Evolutionary conservation across 768 basidiomycete species (phyloP).

Genomic region (Leccinum longicurvipes): DNA sequence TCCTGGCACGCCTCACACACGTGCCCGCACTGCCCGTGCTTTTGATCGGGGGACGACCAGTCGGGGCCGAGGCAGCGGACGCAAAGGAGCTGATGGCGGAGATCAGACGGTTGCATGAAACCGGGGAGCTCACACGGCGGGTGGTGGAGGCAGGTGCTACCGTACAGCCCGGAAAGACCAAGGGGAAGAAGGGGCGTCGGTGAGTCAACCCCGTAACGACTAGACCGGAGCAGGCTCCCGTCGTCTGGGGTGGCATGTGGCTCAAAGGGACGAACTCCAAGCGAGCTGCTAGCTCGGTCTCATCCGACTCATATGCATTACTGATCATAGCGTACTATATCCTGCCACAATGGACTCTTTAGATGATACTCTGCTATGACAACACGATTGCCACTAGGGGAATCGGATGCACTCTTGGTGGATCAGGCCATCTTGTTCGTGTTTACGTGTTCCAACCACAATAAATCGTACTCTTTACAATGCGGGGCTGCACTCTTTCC

Average conservation of each 20-base stretch:
- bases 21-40: constrained; percentile 59
- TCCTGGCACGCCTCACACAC: constrained; percentile 60
- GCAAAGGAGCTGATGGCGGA: constrained; percentile 35
- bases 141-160: constrained; percentile 57
- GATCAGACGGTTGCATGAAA: constrained; percentile 47
- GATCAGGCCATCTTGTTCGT: neutral
- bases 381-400: constrained; percentile 1
- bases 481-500: too few species aligned
- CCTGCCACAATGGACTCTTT: neutral
- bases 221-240: constrained; percentile 2
- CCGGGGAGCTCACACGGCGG: constrained; percentile 49
- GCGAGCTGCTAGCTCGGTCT: neutral
- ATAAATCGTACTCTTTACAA: neutral
- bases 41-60: constrained; percentile 59
- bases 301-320: too few species aligned
- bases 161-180: constrained; percentile 52
- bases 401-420: neutral
- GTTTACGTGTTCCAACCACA: neutral
- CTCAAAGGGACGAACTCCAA: neutral
- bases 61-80: constrained; percentile 37
- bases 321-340: neutral
- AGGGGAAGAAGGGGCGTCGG: constrained; percentile 40
- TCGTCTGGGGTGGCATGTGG: constrained; percentile 3
- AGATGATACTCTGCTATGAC: constrained; percentile 8
- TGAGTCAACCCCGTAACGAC: neutral